A percentile compares a stretch with the other conserved stretches of the same genome.
Conservation (phyloP, 768 basidiomycete genomes). For the Russula sp. region DNA sequence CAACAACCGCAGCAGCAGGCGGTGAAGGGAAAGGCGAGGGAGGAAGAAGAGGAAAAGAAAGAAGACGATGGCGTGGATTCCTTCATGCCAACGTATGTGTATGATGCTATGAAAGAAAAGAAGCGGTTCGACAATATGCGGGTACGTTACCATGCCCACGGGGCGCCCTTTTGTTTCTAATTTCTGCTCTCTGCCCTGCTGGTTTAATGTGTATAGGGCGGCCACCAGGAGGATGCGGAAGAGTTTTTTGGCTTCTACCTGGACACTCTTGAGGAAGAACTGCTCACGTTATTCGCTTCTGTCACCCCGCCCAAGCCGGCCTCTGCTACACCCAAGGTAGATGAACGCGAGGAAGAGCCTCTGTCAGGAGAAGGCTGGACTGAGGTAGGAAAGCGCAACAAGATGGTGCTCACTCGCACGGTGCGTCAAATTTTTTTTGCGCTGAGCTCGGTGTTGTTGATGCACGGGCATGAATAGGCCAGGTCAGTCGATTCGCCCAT, state of each 20-base stretch:
- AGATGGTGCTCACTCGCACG: conserved; percentile 68
- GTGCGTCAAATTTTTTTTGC: conserved; percentile 38
- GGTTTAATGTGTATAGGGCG: conserved; percentile 43
- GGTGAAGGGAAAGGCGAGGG: conserved; percentile 32
- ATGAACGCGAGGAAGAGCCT: conserved; percentile 39
- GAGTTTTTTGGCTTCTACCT: conserved; percentile 98
- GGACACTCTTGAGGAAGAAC: conserved; percentile 90
- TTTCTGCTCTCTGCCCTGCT: background rate
- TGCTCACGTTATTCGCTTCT: conserved; percentile 57
- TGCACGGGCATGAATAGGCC: conserved; percentile 37
- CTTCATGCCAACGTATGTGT: conserved; percentile 80
- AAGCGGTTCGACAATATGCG: conserved; percentile 91
- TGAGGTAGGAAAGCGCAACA: conserved; percentile 88
- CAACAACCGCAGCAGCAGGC: conserved; percentile 8
- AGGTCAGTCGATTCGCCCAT: conserved; percentile 82
- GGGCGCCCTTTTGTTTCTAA: background rate
- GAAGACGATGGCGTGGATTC: conserved; percentile 51
- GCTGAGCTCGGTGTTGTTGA: background rate
- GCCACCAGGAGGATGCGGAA: conserved; percentile 96
- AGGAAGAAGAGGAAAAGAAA: conserved; percentile 37
- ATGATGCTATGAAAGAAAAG: conserved; percentile 90
- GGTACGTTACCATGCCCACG: conserved; percentile 38
- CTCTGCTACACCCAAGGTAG: conserved; percentile 29
- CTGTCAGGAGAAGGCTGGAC: conserved; percentile 71
- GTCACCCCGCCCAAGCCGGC: conserved; percentile 35